phyloP scores from a whole-genome alignment of 148 eudicot species.

The Rhododendron griersonianum region DNA sequence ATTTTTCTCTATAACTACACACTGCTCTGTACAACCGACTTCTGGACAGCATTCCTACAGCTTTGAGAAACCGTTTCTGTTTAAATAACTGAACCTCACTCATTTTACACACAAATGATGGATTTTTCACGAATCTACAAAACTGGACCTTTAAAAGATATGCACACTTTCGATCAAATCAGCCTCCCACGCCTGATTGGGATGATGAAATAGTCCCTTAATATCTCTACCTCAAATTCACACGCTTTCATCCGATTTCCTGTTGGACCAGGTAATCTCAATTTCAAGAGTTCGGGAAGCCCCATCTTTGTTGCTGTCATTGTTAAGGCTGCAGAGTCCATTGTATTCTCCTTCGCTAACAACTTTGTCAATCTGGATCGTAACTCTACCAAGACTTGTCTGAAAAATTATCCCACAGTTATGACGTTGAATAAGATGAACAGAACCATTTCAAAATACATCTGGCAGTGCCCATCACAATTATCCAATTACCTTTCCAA shows the following conservation, averaged over 20 bases:
- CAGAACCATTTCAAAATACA: not conserved
- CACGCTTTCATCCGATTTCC: constrained; percentile 34
- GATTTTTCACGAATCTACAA: constrained; percentile 23
- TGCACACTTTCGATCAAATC: constrained; percentile 20
- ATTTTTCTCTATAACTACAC: constrained; percentile 8
- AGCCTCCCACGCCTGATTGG: constrained; percentile 18
- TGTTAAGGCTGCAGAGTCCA: constrained; percentile 63
- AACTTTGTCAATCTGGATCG: constrained; percentile 85
- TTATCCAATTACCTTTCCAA: constrained; percentile 56
- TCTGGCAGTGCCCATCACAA: not conserved
- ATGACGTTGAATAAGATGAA: not conserved
- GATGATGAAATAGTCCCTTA: not conserved
- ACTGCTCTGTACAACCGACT: constrained; percentile 31
- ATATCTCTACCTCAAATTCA: constrained; percentile 14
- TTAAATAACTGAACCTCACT: constrained; percentile 12
- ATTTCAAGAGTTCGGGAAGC: constrained; percentile 69
- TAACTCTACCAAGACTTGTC: constrained; percentile 72
- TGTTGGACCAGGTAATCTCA: constrained; percentile 77
- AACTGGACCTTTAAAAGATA: constrained; percentile 22
- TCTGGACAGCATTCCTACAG: constrained; percentile 8
- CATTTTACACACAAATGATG: constrained; percentile 20
- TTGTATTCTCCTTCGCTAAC: constrained; percentile 72
- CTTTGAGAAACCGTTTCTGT: constrained; percentile 9
- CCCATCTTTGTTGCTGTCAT: constrained; percentile 56
- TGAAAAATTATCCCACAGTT: constrained; percentile 25